phyloP scores from a whole-genome alignment of 805 yeast species.

The Wickerhamomyces chambardii region DNA sequence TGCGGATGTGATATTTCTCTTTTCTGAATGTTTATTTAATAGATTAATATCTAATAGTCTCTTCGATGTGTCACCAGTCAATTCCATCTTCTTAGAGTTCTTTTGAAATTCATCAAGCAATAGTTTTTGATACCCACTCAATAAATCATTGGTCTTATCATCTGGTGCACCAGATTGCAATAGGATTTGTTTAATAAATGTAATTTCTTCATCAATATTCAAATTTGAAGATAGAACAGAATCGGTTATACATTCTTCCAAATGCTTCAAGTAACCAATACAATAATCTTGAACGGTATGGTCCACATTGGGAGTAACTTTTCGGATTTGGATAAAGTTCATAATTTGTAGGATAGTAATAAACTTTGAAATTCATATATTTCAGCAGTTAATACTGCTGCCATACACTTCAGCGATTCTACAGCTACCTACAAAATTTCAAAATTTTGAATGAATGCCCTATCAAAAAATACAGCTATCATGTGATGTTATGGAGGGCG shows the following conservation, averaged over 20 bases:
- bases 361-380: too few relatives aligned
- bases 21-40: constrained; percentile 48
- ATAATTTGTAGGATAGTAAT: too few relatives aligned
- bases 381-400: too few relatives aligned
- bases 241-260: constrained; percentile 71
- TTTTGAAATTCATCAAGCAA: constrained; percentile 47
- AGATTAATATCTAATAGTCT: constrained; percentile 76
- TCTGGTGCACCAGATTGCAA: constrained; percentile 76
- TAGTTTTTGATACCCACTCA: constrained; percentile 34
- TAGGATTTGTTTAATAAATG: constrained; percentile 56
- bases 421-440: too few relatives aligned
- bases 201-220: constrained; percentile 58
- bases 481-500: too few relatives aligned
- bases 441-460: too few relatives aligned
- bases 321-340: constrained; percentile 49
- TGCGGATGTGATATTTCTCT: constrained; percentile 67
- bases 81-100: constrained; percentile 63
- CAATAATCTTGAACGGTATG: constrained; percentile 80
- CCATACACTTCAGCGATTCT: too few relatives aligned
- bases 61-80: constrained; percentile 84
- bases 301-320: constrained; percentile 74
- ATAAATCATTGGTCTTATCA: constrained; percentile 42
- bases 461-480: too few relatives aligned
- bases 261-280: constrained; percentile 80
- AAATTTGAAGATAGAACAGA: constrained; percentile 71